phyloP scores from a whole-genome alignment of 2,329 filamentous ascomycete species.

The Clarireedia sp. region DNA sequence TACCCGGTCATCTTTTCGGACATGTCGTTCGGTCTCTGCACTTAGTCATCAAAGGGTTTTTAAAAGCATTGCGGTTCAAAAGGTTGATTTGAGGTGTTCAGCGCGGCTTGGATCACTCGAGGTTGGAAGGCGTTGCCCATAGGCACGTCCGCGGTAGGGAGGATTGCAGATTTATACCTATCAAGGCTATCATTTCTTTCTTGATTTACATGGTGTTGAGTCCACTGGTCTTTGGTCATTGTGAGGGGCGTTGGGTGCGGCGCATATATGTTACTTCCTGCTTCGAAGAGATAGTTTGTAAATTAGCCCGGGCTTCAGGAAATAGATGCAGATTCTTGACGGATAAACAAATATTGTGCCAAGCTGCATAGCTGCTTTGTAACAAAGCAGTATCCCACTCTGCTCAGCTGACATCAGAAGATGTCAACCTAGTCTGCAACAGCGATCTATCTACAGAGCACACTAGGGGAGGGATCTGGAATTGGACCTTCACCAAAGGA shows the following conservation, averaged over 20 bases:
- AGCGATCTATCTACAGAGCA: neutral
- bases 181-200: conserved; percentile 14
- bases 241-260: conserved; percentile 19
- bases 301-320: conserved; percentile 22
- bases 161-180: conserved; percentile 15
- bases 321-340: conserved; percentile 19
- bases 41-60: conserved; percentile 23
- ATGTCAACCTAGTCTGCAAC: no score
- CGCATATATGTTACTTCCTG: conserved; percentile 5
- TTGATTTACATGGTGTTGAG: conserved; percentile 24
- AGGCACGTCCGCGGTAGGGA: neutral
- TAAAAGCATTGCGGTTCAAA: conserved; percentile 24
- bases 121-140: conserved; percentile 6
- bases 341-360: neutral
- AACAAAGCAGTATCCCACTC: no score
- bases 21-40: conserved; percentile 17
- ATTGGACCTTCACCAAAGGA: neutral
- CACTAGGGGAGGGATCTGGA: neutral
- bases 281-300: conserved; percentile 16
- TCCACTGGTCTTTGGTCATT: conserved; percentile 22
- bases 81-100: conserved; percentile 20
- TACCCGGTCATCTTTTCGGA: conserved; percentile 28
- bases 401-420: no score
- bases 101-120: conserved; percentile 11
- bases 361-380: no score